Percentiles rank a stretch among this genome's conserved stretches.
Evolutionary conservation across 148 eudicot species (phyloP).

Genomic region (Nyssa sinensis): DNA sequence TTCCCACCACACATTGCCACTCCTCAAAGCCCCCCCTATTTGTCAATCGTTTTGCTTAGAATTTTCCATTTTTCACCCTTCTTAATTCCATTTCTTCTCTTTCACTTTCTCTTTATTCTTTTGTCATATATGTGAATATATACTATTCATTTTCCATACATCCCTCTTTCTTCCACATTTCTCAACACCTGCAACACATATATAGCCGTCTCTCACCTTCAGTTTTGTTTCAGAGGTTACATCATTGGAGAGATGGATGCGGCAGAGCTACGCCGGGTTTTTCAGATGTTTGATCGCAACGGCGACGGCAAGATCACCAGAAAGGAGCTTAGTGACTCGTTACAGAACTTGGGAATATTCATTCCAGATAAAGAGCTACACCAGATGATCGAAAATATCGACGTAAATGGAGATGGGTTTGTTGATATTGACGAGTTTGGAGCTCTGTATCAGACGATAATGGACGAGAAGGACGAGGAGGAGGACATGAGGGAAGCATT

Average conservation of each 20-base stretch:
- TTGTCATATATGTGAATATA: not conserved
- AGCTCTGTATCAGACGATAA: slow-evolving; percentile 44
- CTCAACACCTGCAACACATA: not conserved
- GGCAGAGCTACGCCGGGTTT: slow-evolving; percentile 53
- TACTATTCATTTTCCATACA: not conserved
- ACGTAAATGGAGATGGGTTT: slow-evolving; percentile 54
- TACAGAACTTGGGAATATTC: slow-evolving; percentile 58
- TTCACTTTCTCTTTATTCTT: not conserved
- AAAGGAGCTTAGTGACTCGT: slow-evolving; percentile 53
- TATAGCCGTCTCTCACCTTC: not conserved
- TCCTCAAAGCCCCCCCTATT: not conserved
- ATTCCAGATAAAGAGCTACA: slow-evolving; percentile 55
- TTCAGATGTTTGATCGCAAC: slow-evolving; percentile 65
- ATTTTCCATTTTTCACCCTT: not conserved
- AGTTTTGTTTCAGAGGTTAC: not conserved
- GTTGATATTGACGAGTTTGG: slow-evolving; percentile 74
- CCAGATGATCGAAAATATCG: slow-evolving; percentile 66
- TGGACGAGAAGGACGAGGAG: slow-evolving; percentile 66
- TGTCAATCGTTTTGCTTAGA: no score
- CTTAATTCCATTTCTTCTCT: not conserved
- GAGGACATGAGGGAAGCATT: slow-evolving; percentile 92
- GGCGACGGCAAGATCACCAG: slow-evolving; percentile 66
- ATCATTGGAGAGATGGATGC: slow-evolving; percentile 40
- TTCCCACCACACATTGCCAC: not conserved
- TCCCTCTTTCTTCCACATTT: not conserved